Percentiles rank a stretch among this genome's conserved stretches.
Evolutionary conservation across 495 filamentous ascomycete genomes (phyloP).

Genomic region (Aspergillus ostianus): DNA sequence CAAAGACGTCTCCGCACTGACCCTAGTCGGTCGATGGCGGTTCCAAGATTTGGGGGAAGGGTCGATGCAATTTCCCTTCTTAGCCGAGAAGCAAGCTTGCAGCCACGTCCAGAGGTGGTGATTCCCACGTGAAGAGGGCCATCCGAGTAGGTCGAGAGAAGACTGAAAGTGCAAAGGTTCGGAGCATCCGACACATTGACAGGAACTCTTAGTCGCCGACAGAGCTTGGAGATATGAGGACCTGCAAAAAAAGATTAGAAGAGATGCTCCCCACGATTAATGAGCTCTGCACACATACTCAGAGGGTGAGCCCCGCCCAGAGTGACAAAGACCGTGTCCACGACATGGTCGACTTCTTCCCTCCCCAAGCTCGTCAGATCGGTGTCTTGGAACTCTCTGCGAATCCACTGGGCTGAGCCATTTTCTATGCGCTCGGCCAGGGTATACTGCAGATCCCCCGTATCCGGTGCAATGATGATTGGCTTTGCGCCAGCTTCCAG

Average conservation of each 20-base stretch:
- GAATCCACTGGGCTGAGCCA: slow-evolving; percentile 69
- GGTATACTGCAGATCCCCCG: slow-evolving; percentile 64
- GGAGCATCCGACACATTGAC: slow-evolving; percentile 91
- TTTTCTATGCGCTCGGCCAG: slow-evolving; percentile 70
- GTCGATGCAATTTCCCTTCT: slow-evolving; percentile 79
- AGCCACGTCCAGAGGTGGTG: slow-evolving; percentile 92
- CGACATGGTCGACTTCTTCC: slow-evolving; percentile 71
- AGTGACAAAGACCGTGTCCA: slow-evolving; percentile 93
- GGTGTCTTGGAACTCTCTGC: slow-evolving; percentile 65
- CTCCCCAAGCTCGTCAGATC: slow-evolving; percentile 77
- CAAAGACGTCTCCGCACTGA: slow-evolving; percentile 72
- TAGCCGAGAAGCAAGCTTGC: slow-evolving; percentile 90
- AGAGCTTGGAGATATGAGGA: slow-evolving; percentile 69
- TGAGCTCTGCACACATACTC: slow-evolving; percentile 40
- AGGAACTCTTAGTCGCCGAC: slow-evolving; percentile 77
- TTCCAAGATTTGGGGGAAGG: slow-evolving; percentile 79
- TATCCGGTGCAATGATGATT: slow-evolving; percentile 73
- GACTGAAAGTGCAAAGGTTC: slow-evolving; percentile 81
- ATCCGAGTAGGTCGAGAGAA: slow-evolving; percentile 84
- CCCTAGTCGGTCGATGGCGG: slow-evolving; percentile 74
- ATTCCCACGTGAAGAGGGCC: slow-evolving; percentile 94
- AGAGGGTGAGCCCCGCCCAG: slow-evolving; percentile 50
- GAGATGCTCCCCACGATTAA: slow-evolving; percentile 1
- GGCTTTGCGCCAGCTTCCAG: slow-evolving; percentile 84
- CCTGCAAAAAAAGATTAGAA: slow-evolving; percentile 37